A percentile compares a stretch with the other conserved stretches of the same genome.
Conservation (phyloP, 179 eudicot species). For the Vitellaria paradoxa region DNA sequence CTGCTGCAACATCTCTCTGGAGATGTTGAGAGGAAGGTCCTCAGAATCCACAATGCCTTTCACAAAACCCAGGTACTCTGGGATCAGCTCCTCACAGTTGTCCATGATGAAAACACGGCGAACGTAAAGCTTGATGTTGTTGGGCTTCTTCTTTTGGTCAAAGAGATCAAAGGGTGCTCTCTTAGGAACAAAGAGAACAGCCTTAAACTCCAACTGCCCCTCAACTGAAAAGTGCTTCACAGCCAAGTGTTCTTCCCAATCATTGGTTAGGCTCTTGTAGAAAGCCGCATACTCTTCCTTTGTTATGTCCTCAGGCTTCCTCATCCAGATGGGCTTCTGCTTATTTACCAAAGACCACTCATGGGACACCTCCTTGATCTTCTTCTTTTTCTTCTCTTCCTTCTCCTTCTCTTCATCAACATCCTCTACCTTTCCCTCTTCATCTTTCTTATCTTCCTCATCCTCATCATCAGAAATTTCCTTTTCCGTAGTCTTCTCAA, state of each 20-base stretch:
- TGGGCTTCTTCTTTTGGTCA: conserved; percentile 46
- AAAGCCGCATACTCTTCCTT: conserved; percentile 57
- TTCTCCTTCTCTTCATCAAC: conserved; percentile 47
- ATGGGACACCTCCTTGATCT: conserved; percentile 58
- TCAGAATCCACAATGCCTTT: conserved; percentile 62
- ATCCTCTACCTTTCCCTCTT: conserved; percentile 54
- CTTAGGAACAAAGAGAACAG: conserved; percentile 51
- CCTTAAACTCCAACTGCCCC: conserved; percentile 58
- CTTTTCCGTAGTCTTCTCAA: conserved; percentile 59
- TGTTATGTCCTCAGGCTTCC: conserved; percentile 57
- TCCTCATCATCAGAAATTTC: conserved; percentile 61
- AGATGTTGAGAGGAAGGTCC: conserved; percentile 57
- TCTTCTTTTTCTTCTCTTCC: conserved; percentile 51
- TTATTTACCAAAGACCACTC: conserved; percentile 59
- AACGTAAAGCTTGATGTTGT: conserved; percentile 65
- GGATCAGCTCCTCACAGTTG: conserved; percentile 54
- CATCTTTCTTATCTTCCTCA: conserved; percentile 54
- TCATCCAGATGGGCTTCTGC: conserved; percentile 58
- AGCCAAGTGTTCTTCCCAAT: conserved; percentile 63
- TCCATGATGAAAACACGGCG: conserved; percentile 60
- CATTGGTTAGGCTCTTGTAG: conserved; percentile 58
- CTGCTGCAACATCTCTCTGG: conserved; percentile 60
- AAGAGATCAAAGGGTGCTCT: conserved; percentile 60
- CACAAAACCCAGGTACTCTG: conserved; percentile 51
- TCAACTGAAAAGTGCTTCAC: conserved; percentile 64